Evolutionary conservation across 2,329 filamentous ascomycete species (phyloP).

Genomic region (Eurotiales sp.): DNA sequence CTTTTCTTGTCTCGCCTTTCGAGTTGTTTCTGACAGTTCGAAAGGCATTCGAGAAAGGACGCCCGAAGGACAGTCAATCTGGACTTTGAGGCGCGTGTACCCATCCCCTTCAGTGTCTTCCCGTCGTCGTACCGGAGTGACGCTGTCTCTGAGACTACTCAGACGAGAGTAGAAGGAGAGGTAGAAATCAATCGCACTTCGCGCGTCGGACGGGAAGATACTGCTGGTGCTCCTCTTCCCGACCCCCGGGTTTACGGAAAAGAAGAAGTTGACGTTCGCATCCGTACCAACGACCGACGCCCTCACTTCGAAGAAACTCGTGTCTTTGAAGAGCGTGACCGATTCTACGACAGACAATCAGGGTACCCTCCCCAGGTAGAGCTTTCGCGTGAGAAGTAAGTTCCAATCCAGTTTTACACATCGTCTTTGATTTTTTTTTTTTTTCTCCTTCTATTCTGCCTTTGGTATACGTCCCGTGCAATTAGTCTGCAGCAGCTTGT

Average conservation of each 20-base stretch:
- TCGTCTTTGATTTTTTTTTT: conserved; percentile 19
- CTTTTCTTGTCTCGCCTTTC: conserved; percentile 49
- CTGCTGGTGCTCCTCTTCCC: conserved; percentile 53
- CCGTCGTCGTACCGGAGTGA: conserved; percentile 91
- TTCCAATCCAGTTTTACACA: no score
- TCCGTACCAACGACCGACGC: conserved; percentile 66
- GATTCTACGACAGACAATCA: conserved; percentile 23
- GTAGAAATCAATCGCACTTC: conserved; percentile 69
- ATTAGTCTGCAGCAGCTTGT: no score
- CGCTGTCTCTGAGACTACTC: conserved; percentile 62
- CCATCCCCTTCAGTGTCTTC: conserved; percentile 99
- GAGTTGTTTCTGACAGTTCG: conserved; percentile 45
- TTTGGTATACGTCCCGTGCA: no score
- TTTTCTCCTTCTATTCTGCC: conserved; percentile 2
- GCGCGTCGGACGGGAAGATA: conserved; percentile 98
- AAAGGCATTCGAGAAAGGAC: conserved; percentile 66
- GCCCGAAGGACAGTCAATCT: conserved; percentile 84
- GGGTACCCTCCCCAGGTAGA: conserved; percentile 43
- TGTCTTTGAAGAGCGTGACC: conserved; percentile 35
- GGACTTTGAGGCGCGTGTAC: conserved; percentile 99
- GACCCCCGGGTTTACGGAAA: conserved; percentile 65
- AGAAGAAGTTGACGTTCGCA: conserved; percentile 84
- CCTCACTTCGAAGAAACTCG: conserved; percentile 48
- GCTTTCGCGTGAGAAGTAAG: conserved; percentile 50
- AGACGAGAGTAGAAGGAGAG: conserved; percentile 84